phyloP scores from a whole-genome alignment of 2,329 filamentous ascomycete species.

The Penicillium sp. region DNA sequence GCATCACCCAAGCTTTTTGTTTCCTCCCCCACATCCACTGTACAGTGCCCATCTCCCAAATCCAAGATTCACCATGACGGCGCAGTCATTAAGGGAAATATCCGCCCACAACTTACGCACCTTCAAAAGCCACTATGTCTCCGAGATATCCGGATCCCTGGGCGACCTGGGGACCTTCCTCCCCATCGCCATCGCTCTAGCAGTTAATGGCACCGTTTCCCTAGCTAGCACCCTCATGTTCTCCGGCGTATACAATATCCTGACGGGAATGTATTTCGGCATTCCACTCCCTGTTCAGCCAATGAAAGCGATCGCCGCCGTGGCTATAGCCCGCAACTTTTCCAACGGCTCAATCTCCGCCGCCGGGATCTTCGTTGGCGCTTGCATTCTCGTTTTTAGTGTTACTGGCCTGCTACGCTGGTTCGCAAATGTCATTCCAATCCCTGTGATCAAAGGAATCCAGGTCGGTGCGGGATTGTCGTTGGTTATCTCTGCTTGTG shows the following conservation, averaged over 20 bases:
- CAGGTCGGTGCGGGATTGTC: constrained; percentile 89
- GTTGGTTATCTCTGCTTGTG: constrained; percentile 75
- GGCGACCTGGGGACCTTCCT: constrained; percentile 89
- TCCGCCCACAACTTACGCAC: constrained; percentile 56
- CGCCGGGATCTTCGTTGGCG: constrained; percentile 77
- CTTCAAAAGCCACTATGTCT: constrained; percentile 56
- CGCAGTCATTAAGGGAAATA: constrained; percentile 29
- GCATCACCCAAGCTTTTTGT: not conserved
- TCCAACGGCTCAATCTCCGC: constrained; percentile 72
- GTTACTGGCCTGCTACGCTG: constrained; percentile 74
- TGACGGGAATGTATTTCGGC: constrained; percentile 79
- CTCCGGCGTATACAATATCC: constrained; percentile 81
- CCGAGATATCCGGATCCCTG: constrained; percentile 84
- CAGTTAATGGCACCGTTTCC: constrained; percentile 74
- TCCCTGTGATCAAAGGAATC: constrained; percentile 90
- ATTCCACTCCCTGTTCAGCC: constrained; percentile 90
- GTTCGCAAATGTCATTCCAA: constrained; percentile 73
- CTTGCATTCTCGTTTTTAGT: constrained; percentile 73
- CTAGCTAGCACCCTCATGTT: constrained; percentile 84
- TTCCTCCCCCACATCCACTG: not conserved
- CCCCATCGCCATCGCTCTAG: constrained; percentile 83
- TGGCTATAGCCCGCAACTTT: constrained; percentile 72
- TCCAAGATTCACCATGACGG: constrained; percentile 19
- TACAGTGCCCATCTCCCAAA: not conserved
- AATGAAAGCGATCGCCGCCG: constrained; percentile 85